Percentiles rank a stretch among this genome's conserved stretches.
These are phyloP conservation scores for Vaccinium myrtillus DNA, from an alignment of 148 eudicot species.

Conservation along the genomic window DNA sequence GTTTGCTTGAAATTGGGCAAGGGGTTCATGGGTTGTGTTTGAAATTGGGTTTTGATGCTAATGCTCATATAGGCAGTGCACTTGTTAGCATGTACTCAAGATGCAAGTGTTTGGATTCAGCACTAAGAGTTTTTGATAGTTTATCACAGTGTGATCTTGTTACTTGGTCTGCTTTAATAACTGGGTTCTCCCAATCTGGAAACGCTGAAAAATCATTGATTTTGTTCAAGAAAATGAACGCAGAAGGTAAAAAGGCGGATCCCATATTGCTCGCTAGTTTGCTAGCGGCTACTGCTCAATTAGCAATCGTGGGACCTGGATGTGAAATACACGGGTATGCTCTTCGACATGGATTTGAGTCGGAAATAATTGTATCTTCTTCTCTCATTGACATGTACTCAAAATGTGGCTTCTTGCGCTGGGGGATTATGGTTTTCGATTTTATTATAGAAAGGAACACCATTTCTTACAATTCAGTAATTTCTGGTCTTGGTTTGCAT, in stretches of 20 bases:
- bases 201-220: constrained; percentile 35
- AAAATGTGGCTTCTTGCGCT: constrained; percentile 68
- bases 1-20: constrained; percentile 51
- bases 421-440: constrained; percentile 47
- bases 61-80: constrained; percentile 58
- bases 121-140: constrained; percentile 44
- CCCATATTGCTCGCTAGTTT: constrained; percentile 56
- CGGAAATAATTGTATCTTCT: constrained; percentile 53
- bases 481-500: constrained; percentile 60
- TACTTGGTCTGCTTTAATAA: constrained; percentile 73
- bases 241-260: constrained; percentile 55
- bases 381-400: constrained; percentile 85
- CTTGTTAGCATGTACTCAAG: constrained; percentile 76
- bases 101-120: constrained; percentile 64
- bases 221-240: constrained; percentile 48
- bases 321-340: constrained; percentile 69
- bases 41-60: constrained; percentile 50
- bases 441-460: constrained; percentile 37
- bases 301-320: constrained; percentile 51
- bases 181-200: constrained; percentile 63
- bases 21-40: constrained; percentile 61
- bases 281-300: constrained; percentile 53
- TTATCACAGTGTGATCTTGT: constrained; percentile 62
- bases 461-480: constrained; percentile 60
- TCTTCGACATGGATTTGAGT: constrained; percentile 56